These are phyloP conservation scores for Auriscalpium orientale DNA, from an alignment of 768 basidiomycete species.

Conservation along the genomic window DNA sequence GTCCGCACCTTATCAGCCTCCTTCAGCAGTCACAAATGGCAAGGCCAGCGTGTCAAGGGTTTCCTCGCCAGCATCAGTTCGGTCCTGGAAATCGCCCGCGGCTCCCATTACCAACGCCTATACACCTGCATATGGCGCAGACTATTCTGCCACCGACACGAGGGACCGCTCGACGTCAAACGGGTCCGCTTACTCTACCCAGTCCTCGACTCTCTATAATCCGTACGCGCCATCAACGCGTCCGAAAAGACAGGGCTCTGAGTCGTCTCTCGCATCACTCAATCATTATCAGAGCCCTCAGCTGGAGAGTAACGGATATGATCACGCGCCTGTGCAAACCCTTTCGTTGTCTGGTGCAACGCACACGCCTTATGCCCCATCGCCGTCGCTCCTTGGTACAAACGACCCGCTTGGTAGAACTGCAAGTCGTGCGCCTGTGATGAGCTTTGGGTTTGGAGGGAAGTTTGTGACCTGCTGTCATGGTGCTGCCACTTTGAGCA, in stretches of 20 bases:
- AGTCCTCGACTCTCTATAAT: conserved; percentile 22
- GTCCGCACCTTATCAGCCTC: conserved; percentile 14
- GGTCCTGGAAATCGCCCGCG: conserved; percentile 9
- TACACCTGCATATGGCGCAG: conserved; percentile 5
- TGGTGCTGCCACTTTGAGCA: conserved; percentile 51
- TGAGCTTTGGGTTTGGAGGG: conserved; percentile 93
- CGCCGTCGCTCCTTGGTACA: conserved; percentile 72
- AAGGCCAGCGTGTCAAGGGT: conserved; percentile 8
- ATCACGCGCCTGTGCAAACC: conserved; percentile 15
- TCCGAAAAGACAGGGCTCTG: conserved; percentile 9
- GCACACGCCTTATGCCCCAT: conserved; percentile 68
- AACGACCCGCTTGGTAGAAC: conserved; percentile 79
- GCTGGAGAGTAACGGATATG: conserved; percentile 1
- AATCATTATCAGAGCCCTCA: conserved; percentile 3
- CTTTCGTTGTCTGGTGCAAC: conserved; percentile 26
- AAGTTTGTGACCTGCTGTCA: conserved; percentile 87
- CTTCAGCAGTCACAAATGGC: conserved; percentile 16
- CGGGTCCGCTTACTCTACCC: conserved; percentile 32
- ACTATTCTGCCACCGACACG: not conserved
- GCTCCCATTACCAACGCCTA: conserved; percentile 16
- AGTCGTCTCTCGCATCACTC: not conserved
- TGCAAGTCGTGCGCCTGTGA: conserved; percentile 63
- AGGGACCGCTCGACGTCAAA: conserved; percentile 36
- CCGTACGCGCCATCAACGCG: conserved; percentile 31
- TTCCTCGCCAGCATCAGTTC: conserved; percentile 15